Base-by-base conservation (phyloP, 2,329 filamentous ascomycete genomes). In the Colletotrichum spinosum region DNA sequence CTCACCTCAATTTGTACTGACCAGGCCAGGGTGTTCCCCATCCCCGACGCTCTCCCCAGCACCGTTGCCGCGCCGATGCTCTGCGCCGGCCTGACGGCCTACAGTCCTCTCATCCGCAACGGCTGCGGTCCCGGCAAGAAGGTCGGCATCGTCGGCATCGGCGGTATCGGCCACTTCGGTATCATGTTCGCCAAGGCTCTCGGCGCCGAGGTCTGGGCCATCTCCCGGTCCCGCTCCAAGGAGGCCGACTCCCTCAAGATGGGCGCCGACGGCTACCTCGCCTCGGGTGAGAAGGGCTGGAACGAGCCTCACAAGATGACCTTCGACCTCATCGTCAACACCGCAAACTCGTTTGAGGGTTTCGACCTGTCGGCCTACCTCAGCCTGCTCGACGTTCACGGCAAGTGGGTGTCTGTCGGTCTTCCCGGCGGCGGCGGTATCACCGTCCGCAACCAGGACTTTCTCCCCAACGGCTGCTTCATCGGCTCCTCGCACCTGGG, bases 41-140 rank as follows among this genome's bases (percentile, higher is more conserved):
- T 97, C 69, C 93, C 93, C 41, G 92, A 94, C 38, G 87, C 83
- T 56, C 84, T 97, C 50, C 72, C 82, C 9, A 86, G 83, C 69
- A 77, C 80, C 60, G 78, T 89, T 55, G 92, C 90, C 1, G 93
- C 92, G 2, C 92, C 91, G 9, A 93, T 94, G 91, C 85, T 96
- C 70, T 97, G 93, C 78, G 93, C 92, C 45, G 93, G 93, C 68
- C 84, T 97, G 69, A 97, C 93, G 4, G 88, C 89, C 65, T 97
- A 89, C 81, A 91, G 87, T 66, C 93, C 93, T 1, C 84, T 97
- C 12, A 89, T 92, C 69, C 86, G 92, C 53, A 89, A 94, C 73
- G 91, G 91, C 25, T 85, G 86, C 65, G 91, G 91, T 0, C 91
- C 91, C 1, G 92, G 93, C 68, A 93, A 92, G 83, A 93, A 92